Base-by-base conservation (phyloP, 768 basidiomycete species). In the Macrolepiota albuminosa region DNA sequence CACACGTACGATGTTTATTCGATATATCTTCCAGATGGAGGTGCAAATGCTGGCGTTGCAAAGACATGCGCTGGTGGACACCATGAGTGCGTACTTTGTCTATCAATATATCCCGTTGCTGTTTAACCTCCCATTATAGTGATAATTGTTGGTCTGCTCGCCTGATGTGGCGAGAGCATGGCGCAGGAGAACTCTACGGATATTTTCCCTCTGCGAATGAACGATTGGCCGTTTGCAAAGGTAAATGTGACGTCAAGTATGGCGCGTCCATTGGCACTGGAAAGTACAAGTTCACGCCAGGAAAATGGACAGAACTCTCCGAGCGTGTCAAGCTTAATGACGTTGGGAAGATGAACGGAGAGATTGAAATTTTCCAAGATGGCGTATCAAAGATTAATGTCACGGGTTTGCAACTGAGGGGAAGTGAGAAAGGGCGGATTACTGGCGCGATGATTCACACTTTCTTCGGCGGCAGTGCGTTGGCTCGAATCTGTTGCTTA, bases 81-180 rank as follows among this genome's bases (percentile, higher is more conserved):
- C 33, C 59, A 64, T 36, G 4, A 58, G 63, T 64, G 21, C n/a
- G 59, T 31, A 13, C 14, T 16, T 26, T 46, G n/a, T 16, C 16
- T 14, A 45, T 40, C 10, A 14, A 26, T 34, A 26, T 34, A 18
- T 37, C 40, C 26, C 6, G 31, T 4, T 16, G 21, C 26, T 60
- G 13, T 34, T 49, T 31, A 6, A 8, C 40, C 21, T n/a, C 33
- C n/a, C 11, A 4, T 43, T 58, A 6, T 47, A 81, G 84, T 55
- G 71, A 79, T 45, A 67, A 76, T 39, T 87, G 87, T 75, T 87
- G 85, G 76, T 84, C 83, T 18, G 79, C 78, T 43, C 83, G 86
- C 56, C 71, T 87, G 45, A 89, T 90, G 88, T 89, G 85, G 85
- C 78, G 85, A 57, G 67, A 72, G 6, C 68, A 79, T 6, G 85